Evolutionary conservation across 257 asterid species (phyloP).

Genomic region (Henckelia pumila): DNA sequence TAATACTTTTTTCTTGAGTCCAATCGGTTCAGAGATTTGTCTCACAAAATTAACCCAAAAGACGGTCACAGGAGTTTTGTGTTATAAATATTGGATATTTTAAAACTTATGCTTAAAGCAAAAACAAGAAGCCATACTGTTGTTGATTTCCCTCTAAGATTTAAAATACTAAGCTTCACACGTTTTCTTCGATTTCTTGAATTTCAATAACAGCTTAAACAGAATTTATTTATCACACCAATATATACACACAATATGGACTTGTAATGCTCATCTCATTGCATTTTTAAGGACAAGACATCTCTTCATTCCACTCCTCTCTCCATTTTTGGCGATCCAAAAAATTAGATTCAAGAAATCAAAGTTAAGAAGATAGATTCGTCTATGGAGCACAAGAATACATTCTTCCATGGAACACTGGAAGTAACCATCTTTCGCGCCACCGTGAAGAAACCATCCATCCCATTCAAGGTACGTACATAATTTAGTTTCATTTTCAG

Average conservation of each 20-base stretch:
- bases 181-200: conserved; percentile 44
- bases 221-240: conserved; percentile 23
- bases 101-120: conserved; percentile 68
- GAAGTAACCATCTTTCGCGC: conserved; percentile 84
- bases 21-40: too few species aligned
- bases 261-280: conserved; percentile 20
- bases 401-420: conserved; percentile 82
- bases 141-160: conserved; percentile 57
- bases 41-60: too few species aligned
- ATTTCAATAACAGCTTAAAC: conserved; percentile 38
- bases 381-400: conserved; percentile 51
- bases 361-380: conserved; percentile 9
- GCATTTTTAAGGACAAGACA: not conserved
- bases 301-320: not conserved
- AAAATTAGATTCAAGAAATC: too few species aligned
- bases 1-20: too few species aligned
- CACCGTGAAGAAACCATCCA: conserved; percentile 40
- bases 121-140: conserved; percentile 33
- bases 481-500: too few species aligned
- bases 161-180: conserved; percentile 42
- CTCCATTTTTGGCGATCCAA: not conserved
- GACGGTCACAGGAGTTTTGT: too few species aligned
- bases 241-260: conserved; percentile 10
- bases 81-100: not conserved
- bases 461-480: conserved; percentile 50